phyloP scores from a whole-genome alignment of 768 basidiomycete species.

The Peribolospora kevripleyi region DNA sequence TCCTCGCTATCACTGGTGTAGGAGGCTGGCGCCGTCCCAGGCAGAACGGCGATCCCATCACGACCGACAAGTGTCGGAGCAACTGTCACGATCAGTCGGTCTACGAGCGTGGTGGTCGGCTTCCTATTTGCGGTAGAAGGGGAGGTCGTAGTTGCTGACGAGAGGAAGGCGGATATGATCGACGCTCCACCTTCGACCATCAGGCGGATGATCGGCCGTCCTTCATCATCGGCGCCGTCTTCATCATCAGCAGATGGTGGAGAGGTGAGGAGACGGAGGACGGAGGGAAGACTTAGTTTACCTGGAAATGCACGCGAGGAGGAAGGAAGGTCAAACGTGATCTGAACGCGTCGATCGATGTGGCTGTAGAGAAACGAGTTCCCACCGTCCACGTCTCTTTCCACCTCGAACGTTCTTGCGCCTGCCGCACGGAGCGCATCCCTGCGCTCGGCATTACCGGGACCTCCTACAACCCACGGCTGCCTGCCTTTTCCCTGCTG shows the following conservation, averaged over 20 bases:
- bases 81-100: slow-evolving; percentile 57
- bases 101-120: slow-evolving; percentile 26
- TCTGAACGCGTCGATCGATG: not conserved
- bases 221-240: slow-evolving; percentile 4
- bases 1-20: not conserved
- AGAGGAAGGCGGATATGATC: slow-evolving; percentile 51
- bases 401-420: slow-evolving; percentile 35
- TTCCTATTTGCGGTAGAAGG: not conserved
- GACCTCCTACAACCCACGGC: slow-evolving; percentile 45
- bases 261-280: not conserved
- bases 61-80: slow-evolving; percentile 61
- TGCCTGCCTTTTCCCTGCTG: slow-evolving; percentile 33
- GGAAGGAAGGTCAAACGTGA: slow-evolving; percentile 1
- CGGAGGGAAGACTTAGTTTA: not conserved
- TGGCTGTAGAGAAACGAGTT: not conserved
- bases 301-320: not conserved
- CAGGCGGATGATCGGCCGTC: slow-evolving; percentile 29
- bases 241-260: not conserved
- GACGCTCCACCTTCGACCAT: slow-evolving; percentile 93
- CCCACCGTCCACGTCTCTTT: slow-evolving; percentile 22
- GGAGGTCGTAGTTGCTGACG: slow-evolving; percentile 7
- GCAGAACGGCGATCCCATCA: slow-evolving; percentile 4
- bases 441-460: slow-evolving; percentile 18
- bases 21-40: not conserved
- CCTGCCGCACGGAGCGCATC: slow-evolving; percentile 37